These are phyloP conservation scores for Begonia peltatifolia DNA, from an alignment of 306 rosid species.

Conservation along the genomic window DNA sequence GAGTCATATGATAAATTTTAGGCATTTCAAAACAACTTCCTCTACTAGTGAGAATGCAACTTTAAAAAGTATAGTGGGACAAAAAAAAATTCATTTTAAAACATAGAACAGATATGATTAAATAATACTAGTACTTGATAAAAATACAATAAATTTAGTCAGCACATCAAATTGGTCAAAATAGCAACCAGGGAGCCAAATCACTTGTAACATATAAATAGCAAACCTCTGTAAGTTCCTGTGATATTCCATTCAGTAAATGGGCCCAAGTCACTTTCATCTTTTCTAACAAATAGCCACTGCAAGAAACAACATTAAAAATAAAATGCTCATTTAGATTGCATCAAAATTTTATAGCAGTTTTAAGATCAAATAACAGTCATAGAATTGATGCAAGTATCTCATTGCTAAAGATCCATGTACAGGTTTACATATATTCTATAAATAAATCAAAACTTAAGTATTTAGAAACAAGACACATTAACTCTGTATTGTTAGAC, in stretches of 20 bases:
- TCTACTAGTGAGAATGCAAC: too few relatives aligned
- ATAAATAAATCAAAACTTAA: too few relatives aligned
- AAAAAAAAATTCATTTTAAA: too few relatives aligned
- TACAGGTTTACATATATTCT: too few relatives aligned
- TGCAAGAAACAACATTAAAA: conserved; percentile 39
- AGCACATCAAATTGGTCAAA: background rate
- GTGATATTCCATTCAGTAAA: conserved; percentile 88
- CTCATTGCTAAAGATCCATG: background rate
- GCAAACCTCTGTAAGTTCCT: conserved; percentile 93
- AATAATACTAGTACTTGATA: too few relatives aligned
- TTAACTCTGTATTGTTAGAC: too few relatives aligned
- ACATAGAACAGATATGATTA: too few relatives aligned
- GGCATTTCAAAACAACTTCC: too few relatives aligned
- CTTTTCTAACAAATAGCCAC: conserved; percentile 81
- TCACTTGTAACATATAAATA: background rate
- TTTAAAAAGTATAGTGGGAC: too few relatives aligned
- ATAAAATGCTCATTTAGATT: conserved; percentile 9
- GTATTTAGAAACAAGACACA: too few relatives aligned
- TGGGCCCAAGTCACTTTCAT: conserved; percentile 72
- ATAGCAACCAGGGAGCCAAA: background rate
- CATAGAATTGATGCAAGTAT: background rate
- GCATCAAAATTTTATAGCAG: background rate
- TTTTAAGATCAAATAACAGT: background rate
- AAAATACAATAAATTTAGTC: too few relatives aligned
- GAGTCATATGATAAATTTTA: too few relatives aligned